Conservation (phyloP, 768 basidiomycete genomes). For the Amanita jacksonii region DNA sequence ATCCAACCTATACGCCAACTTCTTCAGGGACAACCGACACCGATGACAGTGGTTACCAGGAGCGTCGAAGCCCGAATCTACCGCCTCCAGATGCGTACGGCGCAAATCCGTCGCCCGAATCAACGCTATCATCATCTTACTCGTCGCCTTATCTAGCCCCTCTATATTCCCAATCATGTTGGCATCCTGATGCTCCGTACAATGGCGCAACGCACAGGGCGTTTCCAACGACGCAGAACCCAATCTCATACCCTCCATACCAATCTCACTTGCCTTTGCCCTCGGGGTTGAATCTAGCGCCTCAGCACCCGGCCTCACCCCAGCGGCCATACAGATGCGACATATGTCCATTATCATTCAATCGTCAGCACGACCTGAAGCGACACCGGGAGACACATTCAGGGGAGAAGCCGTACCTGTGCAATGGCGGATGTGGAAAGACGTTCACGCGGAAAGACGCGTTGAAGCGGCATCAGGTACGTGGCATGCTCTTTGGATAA, state of each 20-base stretch:
- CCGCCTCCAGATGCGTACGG: background rate
- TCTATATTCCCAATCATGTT: constrained; percentile 27
- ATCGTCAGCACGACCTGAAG: constrained; percentile 79
- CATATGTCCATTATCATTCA: constrained; percentile 74
- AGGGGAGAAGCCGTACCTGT: constrained; percentile 76
- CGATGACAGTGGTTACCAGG: background rate
- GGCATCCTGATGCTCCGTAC: constrained; percentile 22
- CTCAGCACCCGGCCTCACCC: constrained; percentile 51
- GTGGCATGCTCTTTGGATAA: constrained; percentile 15
- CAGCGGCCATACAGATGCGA: constrained; percentile 58
- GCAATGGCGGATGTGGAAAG: constrained; percentile 80
- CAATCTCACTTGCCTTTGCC: constrained; percentile 26
- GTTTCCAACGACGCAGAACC: constrained; percentile 13
- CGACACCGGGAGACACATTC: constrained; percentile 80
- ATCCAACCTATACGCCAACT: constrained; percentile 1
- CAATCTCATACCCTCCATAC: constrained; percentile 16
- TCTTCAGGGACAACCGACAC: background rate
- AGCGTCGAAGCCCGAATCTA: background rate
- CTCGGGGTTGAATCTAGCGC: constrained; percentile 25
- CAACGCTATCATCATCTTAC: constrained; percentile 1
- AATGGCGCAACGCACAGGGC: constrained; percentile 15
- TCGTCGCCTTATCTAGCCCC: constrained; percentile 22
- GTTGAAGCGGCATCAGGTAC: constrained; percentile 75
- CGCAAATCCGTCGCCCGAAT: background rate
- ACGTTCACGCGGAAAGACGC: constrained; percentile 85